Base-by-base conservation (phyloP, 495 filamentous ascomycete genomes). In the Trichoderma asperelloides region DNA sequence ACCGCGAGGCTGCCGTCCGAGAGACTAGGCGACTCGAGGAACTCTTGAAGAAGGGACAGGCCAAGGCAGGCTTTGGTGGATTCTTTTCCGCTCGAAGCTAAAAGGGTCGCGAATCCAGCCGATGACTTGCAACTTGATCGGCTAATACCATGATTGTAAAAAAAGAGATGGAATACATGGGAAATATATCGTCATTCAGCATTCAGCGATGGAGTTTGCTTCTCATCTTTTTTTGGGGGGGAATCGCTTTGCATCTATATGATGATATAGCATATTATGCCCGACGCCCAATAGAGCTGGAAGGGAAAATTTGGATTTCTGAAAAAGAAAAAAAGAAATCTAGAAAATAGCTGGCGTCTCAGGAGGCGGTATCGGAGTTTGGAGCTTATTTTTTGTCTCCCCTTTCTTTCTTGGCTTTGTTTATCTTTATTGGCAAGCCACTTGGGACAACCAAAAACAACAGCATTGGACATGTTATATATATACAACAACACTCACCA, bases 1-100 rank as follows among this genome's bases (percentile, higher is more conserved):
- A 96, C 78, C 87, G 93, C 73, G 95, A 98, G 70, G 90, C 92
- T 68, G 93, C 95, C 47, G 85, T 95, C 71, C 86, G 88, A 64
- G 86, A 90, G 78, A 96, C 94, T 68, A 84, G 89, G 71, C 86
- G 84, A 72, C 82, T 98, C 66, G 88, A 96, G 70, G 75, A 71
- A 51, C 68, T 72, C 69, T 74, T 86, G 65, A 78, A 84, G 66
- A 77, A 79, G 51, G 83, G 84, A 71, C 77, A 68, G 69, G 64
- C 82, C 33, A 73, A 71, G 62, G 77, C 78, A 30, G 83, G 47
- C 25, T 60, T 60, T 60, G 55, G 55, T 1, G 55, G 55, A 30
- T 60, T 60, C 55, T 68, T 65, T 51, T 65, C 25, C 60, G 57
- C 62, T 67, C 63, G 68, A 33, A 68, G 68, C 63, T 70, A n/a